Evolutionary conservation across 1,284 basidiomycete genomes (phyloP), one percentile per base, ranked within the genome.

Genomic region (Ceratobasidium papillatum): DNA sequence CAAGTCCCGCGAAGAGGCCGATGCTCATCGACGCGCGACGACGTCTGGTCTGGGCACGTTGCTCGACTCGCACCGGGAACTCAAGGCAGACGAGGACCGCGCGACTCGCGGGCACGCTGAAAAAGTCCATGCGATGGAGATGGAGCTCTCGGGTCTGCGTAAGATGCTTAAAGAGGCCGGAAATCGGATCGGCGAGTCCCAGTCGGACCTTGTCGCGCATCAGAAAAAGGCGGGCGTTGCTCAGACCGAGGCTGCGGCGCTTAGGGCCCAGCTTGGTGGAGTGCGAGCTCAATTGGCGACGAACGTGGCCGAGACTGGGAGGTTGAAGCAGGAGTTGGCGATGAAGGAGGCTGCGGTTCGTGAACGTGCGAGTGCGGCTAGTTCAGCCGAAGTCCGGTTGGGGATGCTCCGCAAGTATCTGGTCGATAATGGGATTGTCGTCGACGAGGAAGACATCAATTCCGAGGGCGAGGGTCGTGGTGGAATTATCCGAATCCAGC

Each of bases 1-100:
- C 36, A 93, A 93, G 81, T 94, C 94, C 49, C 89, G 94, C 11
- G 94, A 96, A 82, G 95, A 98, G 84, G 93, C 94, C 3, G 94
- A 95, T 80, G 89, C 90, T 1, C 89, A 95, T 81, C 87, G 94
- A 62, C 90, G 90, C 9, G 84, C 96, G 58, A 96, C 94, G 1
- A 94, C 93, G 0, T 91, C 91, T 52, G 88, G 91, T 76, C 86
- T 98, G 1, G 94, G 94, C 41, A 90, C 96, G 79, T 84, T 98
- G 14, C 85, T 98, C 63, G 93, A 94, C 80, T 89, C 91, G 1
- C 93, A 95, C 83, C 89, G 90, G 49, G 92, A 94, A 78, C 85
- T 94, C 68, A 88, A 87, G 80, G 87, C 90, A 14, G 93, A 95
- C 80, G 93, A 95, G 80, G 91, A 93, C 77, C 89, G 93, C 51